Evolutionary conservation across 2,329 filamentous ascomycete species (phyloP).

Genomic region (Stagonosporopsis vannaccii): DNA sequence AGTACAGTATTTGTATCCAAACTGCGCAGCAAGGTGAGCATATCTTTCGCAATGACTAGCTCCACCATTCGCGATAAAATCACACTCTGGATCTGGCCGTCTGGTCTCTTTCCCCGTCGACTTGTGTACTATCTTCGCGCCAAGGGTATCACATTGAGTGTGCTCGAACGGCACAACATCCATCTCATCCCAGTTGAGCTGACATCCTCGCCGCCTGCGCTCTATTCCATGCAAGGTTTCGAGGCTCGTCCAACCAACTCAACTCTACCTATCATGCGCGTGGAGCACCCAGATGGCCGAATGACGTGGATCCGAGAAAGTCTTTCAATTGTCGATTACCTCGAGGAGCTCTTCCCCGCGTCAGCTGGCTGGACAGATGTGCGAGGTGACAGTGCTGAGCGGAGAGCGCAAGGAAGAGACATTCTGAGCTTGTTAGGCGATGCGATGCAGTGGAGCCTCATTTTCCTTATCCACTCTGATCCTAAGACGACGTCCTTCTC

Average conservation of each 20-base stretch:
- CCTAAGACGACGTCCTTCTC: conserved; percentile 16
- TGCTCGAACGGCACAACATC: conserved; percentile 22
- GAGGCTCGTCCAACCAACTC: conserved; percentile 16
- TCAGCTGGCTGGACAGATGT: conserved; percentile 8
- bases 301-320: conserved; percentile 19
- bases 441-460: conserved; percentile 4
- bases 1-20: too few relatives aligned
- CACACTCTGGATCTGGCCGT: conserved; percentile 32
- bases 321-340: conserved; percentile 20
- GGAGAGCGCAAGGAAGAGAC: conserved; percentile 19
- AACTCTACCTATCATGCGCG: conserved; percentile 21
- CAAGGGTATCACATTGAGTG: conserved; percentile 20
- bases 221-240: conserved; percentile 9
- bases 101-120: conserved; percentile 30
- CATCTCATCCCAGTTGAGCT: conserved; percentile 21
- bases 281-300: conserved; percentile 7
- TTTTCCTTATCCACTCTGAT: conserved; percentile 14
- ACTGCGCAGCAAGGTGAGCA: too few relatives aligned
- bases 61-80: conserved; percentile 2
- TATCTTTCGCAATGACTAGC: too few relatives aligned
- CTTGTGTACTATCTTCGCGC: conserved; percentile 29
- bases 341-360: conserved; percentile 20
- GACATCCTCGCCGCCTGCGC: conserved; percentile 2
- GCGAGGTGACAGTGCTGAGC: conserved; percentile 9
- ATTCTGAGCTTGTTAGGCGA: conserved; percentile 18